phyloP scores from a whole-genome alignment of 169 alveolate species.

The Toxoplasma gondii region DNA sequence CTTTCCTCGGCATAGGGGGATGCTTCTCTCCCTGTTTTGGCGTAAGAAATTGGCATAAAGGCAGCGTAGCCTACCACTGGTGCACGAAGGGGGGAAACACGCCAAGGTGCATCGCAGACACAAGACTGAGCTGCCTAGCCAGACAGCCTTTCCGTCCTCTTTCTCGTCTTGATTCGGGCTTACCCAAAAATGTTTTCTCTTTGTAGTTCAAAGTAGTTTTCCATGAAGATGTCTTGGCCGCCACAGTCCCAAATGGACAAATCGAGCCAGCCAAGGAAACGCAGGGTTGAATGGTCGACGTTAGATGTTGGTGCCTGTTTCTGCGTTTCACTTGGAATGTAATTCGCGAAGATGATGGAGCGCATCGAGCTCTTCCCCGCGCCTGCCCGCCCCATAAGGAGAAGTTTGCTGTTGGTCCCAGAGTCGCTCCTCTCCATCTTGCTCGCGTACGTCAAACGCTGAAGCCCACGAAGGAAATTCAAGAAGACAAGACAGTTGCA shows the following conservation, averaged over 20 bases:
- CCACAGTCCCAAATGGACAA: conserved; percentile 96
- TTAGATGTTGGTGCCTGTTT: conserved; percentile 77
- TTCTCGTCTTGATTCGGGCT: background rate
- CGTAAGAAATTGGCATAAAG: no score
- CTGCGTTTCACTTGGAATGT: conserved; percentile 86
- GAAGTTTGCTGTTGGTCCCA: conserved; percentile 76
- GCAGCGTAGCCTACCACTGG: no score
- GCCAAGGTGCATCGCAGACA: background rate
- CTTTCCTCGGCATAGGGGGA: no score
- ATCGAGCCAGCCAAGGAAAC: conserved; percentile 92
- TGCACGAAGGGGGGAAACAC: background rate
- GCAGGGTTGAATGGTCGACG: conserved; percentile 83
- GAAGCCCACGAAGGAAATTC: no score
- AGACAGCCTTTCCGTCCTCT: background rate
- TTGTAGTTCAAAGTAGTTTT: conserved; percentile 92
- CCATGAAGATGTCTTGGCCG: conserved; percentile 94
- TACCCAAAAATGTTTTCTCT: conserved; percentile 86
- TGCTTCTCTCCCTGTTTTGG: no score
- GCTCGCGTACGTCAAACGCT: no score
- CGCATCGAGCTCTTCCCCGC: conserved; percentile 96
- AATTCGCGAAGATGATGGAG: conserved; percentile 95
- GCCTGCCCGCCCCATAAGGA: conserved; percentile 92
- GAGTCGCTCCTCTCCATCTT: no score
- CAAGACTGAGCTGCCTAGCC: background rate
- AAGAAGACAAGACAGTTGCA: no score